phyloP scores from a whole-genome alignment of 2,329 filamentous ascomycete genomes.

The Neurospora sp. region DNA sequence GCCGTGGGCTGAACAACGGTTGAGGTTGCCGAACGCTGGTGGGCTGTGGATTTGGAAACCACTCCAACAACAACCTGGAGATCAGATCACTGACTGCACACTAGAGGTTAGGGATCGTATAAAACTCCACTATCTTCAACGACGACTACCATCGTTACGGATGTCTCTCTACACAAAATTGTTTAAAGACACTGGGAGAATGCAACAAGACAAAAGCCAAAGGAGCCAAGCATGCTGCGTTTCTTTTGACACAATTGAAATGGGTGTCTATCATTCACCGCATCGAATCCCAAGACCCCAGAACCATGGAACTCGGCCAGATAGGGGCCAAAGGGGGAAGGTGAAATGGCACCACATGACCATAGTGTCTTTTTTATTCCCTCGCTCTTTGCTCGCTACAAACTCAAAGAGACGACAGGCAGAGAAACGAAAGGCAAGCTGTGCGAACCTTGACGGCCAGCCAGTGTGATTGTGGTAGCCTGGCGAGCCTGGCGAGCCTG shows the following conservation, averaged over 20 bases:
- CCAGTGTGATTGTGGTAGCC: neutral
- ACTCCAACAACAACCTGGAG: neutral
- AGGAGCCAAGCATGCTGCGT: neutral
- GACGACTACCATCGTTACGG: neutral
- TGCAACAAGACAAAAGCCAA: neutral
- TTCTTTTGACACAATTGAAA: neutral
- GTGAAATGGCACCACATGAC: neutral
- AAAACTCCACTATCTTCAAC: neutral
- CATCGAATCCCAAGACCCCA: neutral
- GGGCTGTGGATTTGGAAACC: neutral
- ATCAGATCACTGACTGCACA: neutral
- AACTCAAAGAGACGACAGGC: neutral
- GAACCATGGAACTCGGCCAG: neutral
- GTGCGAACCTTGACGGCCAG: neutral
- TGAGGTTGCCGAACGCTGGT: neutral
- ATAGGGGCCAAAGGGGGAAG: neutral
- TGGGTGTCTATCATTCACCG: neutral
- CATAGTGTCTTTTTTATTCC: neutral
- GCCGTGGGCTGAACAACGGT: neutral
- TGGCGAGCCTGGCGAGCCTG: neutral
- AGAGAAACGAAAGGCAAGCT: neutral
- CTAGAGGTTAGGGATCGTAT: neutral
- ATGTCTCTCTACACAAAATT: neutral
- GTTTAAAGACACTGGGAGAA: neutral
- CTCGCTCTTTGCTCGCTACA: neutral